Base-by-base conservation (phyloP, 768 basidiomycete species). In the Lactifluus subvellereus region DNA sequence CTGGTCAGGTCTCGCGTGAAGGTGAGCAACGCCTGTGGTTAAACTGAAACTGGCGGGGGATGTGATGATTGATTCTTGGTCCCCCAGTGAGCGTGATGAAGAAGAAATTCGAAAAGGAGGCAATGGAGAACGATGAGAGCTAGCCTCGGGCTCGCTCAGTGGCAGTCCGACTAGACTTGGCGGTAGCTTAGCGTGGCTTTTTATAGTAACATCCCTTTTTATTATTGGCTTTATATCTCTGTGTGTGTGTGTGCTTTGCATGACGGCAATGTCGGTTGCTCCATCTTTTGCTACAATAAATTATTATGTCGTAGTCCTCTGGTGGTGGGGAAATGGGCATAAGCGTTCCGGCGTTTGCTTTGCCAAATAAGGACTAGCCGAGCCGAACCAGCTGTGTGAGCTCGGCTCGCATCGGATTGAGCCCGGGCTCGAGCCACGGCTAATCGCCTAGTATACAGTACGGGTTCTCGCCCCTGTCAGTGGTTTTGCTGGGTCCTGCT, bases 1-100 rank as follows among this genome's bases (percentile, higher is more conserved):
- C 89, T 3, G 88, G 90, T 3, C 88, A 91, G 72, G 89, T 94
- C 63, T 91, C 89, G 38, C 80, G 91, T 69, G 91, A 94, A 79
- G 88, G 90, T 91, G 55, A 40, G 4, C n/a, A 43, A 1, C 10
- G 2, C 13, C 3, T 27, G 27, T 27, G 27, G 27, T 3, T 27
- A 27, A 27, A n/a, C 30, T 10, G 3, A 0, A 27, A n/a, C 13
- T n/a, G 22, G n/a, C n/a, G 22, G 30, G 13, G 2, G 14, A 9
- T 45, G 9, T 43, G 42, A 27, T 11, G 32, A n/a, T n/a, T 51
- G 14, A 47, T 47, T 8, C 33, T 45, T 18, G 32, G 42, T 52
- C 52, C 10, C 48, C 10, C 68, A 90, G 89, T 91, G 82, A 90
- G 88, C 70, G 83, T 86, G 7, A 88, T 91, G 83, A 91, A 91